A percentile compares a stretch with the other conserved stretches of the same genome.
phyloP scores from a whole-genome alignment of 2,329 filamentous ascomycete genomes.

The Acephala macrosclerotiorum region DNA sequence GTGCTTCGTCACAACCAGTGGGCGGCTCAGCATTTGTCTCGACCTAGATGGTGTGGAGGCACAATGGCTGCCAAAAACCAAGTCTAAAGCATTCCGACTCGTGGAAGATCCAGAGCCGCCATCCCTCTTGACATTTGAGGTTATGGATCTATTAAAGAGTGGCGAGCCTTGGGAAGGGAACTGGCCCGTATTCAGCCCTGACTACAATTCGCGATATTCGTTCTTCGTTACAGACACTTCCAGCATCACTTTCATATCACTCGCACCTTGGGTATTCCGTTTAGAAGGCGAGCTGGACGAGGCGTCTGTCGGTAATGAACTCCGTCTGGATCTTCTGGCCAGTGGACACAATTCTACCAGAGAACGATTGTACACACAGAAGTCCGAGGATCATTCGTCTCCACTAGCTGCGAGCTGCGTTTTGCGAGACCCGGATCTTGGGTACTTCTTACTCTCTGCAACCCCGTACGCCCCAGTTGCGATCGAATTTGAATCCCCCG shows the following conservation, averaged over 20 bases:
- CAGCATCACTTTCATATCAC: slow-evolving; percentile 65
- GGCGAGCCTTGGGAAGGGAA: slow-evolving; percentile 61
- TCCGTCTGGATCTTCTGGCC: slow-evolving; percentile 66
- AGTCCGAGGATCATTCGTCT: slow-evolving; percentile 51
- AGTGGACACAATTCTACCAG: slow-evolving; percentile 63
- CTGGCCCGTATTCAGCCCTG: slow-evolving; percentile 69
- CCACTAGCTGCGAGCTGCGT: slow-evolving; percentile 61
- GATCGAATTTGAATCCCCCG: slow-evolving; percentile 60
- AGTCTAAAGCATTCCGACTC: slow-evolving; percentile 52
- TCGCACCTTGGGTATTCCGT: slow-evolving; percentile 69
- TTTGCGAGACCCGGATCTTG: slow-evolving; percentile 67
- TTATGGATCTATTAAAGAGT: slow-evolving; percentile 64
- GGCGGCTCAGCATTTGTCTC: slow-evolving; percentile 66
- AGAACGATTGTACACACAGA: slow-evolving; percentile 64
- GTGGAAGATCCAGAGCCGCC: slow-evolving; percentile 51
- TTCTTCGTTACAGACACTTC: slow-evolving; percentile 69
- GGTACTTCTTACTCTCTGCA: slow-evolving; percentile 67
- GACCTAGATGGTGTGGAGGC: slow-evolving; percentile 69
- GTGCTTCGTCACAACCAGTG: slow-evolving; percentile 66
- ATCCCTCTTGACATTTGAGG: slow-evolving; percentile 66
- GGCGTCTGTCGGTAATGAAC: slow-evolving; percentile 65
- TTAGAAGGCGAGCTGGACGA: slow-evolving; percentile 67
- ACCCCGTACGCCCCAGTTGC: slow-evolving; percentile 65
- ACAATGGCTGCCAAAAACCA: slow-evolving; percentile 68
- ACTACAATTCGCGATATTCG: slow-evolving; percentile 67